Conservation (phyloP, 75 land plant genomes). For the Pinus taeda region DNA sequence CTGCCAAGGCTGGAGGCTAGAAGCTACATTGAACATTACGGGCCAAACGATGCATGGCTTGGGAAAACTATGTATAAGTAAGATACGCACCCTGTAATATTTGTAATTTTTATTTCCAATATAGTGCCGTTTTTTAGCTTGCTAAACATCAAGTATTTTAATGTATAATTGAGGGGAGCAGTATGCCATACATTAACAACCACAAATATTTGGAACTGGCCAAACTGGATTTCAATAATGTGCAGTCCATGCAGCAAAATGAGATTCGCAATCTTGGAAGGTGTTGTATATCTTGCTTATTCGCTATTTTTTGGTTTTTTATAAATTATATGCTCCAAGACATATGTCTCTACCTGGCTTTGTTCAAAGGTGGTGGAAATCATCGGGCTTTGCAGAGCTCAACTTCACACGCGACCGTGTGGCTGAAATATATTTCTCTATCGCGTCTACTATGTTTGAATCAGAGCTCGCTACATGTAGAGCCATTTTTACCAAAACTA, state of each 20-base stretch:
- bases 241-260: constrained; percentile 29
- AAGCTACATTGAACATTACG: constrained; percentile 29
- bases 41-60: constrained; percentile 40
- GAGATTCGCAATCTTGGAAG: constrained; percentile 17
- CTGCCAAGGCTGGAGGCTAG: constrained; percentile 27
- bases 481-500: constrained; percentile 15
- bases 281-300: too few relatives aligned
- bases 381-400: constrained; percentile 2
- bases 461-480: constrained; percentile 10
- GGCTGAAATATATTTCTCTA: constrained; percentile 8
- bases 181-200: constrained; percentile 46
- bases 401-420: background rate
- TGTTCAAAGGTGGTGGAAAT: constrained; percentile 19
- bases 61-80: constrained; percentile 33
- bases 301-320: too few relatives aligned
- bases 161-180: too few relatives aligned
- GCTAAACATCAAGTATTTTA: too few relatives aligned
- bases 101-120: too few relatives aligned
- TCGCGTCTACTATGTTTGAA: constrained; percentile 16
- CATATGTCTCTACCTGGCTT: too few relatives aligned
- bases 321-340: too few relatives aligned
- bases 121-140: too few relatives aligned
- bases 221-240: constrained; percentile 47
- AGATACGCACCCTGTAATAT: background rate
- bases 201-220: constrained; percentile 34